Conservation (phyloP, 768 basidiomycete species). For the Calocera cornea region DNA sequence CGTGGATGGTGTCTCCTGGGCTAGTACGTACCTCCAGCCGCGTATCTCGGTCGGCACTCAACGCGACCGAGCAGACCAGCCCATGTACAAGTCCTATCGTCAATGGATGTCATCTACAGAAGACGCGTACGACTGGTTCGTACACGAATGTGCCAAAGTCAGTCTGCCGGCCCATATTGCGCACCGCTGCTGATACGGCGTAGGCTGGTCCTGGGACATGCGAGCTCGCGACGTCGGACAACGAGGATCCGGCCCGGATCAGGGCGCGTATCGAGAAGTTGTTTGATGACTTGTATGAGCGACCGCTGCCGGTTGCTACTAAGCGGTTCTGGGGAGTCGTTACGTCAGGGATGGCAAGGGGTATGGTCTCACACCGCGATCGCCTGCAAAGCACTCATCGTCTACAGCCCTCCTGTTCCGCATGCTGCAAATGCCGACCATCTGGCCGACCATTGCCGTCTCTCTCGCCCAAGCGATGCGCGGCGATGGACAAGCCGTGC, state of each 20-base stretch:
- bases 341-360: constrained; percentile 7
- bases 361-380: constrained; percentile 1
- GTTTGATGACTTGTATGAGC: constrained; percentile 8
- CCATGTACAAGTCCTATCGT: constrained; percentile 6
- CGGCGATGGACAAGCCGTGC: constrained; percentile 5
- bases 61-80: neutral
- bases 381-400: neutral
- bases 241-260: constrained; percentile 5
- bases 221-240: constrained; percentile 5
- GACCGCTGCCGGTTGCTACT: constrained; percentile 8
- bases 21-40: constrained; percentile 5
- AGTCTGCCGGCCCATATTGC: neutral
- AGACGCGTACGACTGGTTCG: constrained; percentile 10
- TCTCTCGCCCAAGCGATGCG: constrained; percentile 9
- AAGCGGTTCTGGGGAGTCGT: constrained; percentile 5
- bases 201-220: constrained; percentile 10
- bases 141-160: constrained; percentile 11
- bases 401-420: constrained; percentile 8
- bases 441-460: constrained; percentile 3
- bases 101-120: constrained; percentile 9
- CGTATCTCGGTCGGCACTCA: neutral
- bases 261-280: constrained; percentile 9
- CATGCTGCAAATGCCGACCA: constrained; percentile 1
- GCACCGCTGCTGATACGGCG: neutral
- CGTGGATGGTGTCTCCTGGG: constrained; percentile 11